Conservation (phyloP, 1,139 yeast genomes). For the Yamadazyma epiphylla region DNA sequence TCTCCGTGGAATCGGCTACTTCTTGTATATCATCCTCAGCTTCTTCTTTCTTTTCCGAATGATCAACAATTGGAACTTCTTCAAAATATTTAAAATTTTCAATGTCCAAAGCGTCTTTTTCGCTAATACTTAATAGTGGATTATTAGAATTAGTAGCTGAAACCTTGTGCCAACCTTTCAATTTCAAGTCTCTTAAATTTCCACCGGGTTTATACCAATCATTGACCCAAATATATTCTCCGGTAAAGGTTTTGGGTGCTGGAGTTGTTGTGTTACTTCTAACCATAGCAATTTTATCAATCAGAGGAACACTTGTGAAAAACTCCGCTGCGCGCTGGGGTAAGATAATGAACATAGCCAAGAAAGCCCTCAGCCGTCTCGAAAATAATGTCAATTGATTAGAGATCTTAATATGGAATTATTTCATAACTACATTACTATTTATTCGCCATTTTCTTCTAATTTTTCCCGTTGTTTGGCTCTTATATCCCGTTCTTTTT, state of each 20-base stretch:
- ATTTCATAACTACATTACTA: no score
- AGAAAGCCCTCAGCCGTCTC: no score
- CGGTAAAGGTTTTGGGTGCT: slow-evolving; percentile 7
- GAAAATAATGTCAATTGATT: no score
- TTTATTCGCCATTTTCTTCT: no score
- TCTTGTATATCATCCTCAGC: slow-evolving; percentile 4
- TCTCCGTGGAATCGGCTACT: slow-evolving; percentile 5
- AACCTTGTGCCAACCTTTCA: slow-evolving; percentile 42
- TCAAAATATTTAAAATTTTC: slow-evolving; percentile 23
- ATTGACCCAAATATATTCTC: slow-evolving; percentile 27
- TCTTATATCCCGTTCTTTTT: slow-evolving; percentile 13
- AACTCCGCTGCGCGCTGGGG: no score
- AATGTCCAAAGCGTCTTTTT: slow-evolving; percentile 28
- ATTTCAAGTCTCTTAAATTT: slow-evolving; percentile 16
- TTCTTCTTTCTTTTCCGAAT: slow-evolving; percentile 7
- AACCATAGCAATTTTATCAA: no score
- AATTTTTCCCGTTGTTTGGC: slow-evolving; percentile 1
- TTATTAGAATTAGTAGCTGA: slow-evolving; percentile 14
- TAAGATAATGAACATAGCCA: no score
- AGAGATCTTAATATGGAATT: no score
- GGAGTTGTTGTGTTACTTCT: slow-evolving; percentile 19
- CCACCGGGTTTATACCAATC: slow-evolving; percentile 38
- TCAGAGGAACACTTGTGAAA: no score
- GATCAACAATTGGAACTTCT: slow-evolving; percentile 14
- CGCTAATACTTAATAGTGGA: slow-evolving; percentile 8